Evolutionary conservation across 2,329 filamentous ascomycete genomes (phyloP), one percentile per base, ranked within the genome.

Genomic region (Raffaelea albimanens): DNA sequence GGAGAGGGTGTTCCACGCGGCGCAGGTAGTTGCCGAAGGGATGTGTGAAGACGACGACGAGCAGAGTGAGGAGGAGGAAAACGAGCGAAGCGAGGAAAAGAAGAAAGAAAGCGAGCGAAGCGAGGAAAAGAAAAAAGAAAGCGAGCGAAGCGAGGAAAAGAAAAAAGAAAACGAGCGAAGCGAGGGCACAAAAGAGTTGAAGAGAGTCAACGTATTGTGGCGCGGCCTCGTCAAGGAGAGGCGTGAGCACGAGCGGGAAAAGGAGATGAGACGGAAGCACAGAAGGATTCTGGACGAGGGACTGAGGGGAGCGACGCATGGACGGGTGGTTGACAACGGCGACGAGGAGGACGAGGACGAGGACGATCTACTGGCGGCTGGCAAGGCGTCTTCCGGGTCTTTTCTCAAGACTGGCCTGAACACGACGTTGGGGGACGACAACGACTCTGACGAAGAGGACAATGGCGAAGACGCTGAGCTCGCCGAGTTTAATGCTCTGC

Each of bases 401-500:
- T 48, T 44, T 10, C 34, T 50, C 2, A 23, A 22, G 13, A 29
- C 19, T 2, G 44, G 45, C 13, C 19, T 49, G 34, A 43, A 39
- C 83, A 88, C 51, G 69, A 74, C 1, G 76, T 84, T 13, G 16
- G 19, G n/a, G 16, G 85, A 70, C 1, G 63, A 72, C 31, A 75
- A 82, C 59, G 75, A 76, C 3, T 63, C 80, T 1, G 82, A 73
- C 36, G 75, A 82, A 59, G 75, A 81, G 1, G 81, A 82, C 2
- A 80, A 83, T 49, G 80, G 86, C 45, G 61, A 89, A 56, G 87
- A 96, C 57, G 89, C 96, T 62, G 89, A 95, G 61, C 67, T 97
- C 49, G 82, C 90, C 23, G 82, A 79, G 48, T 96, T 95, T 57
- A 81, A 89, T 58, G 76, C 75, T 2, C 67, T 91, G 40, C 76